Evolutionary conservation across 805 yeast species (phyloP), one percentile per base, ranked within the genome.

Genomic region (Schizosaccharomyces osmophilus): DNA sequence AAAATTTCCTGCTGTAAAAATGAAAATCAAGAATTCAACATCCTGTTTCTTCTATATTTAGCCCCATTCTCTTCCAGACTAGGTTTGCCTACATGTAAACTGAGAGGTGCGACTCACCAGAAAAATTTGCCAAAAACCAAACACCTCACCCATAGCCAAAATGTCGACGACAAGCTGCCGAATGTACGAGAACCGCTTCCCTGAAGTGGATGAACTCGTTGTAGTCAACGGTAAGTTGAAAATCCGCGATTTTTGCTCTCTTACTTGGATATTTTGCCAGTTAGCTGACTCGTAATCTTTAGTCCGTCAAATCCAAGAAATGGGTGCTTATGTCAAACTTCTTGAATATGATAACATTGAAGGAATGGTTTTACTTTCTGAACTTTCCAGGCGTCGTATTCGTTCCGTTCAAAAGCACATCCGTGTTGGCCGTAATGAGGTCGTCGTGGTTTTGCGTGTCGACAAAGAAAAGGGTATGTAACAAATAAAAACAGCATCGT

Each of bases 341-440:
- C 79, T 93, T 66, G 98, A 93, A 75, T 93, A 93, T 71, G 97
- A 93, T 75, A 93, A 90, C 73, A 90, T 93, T 70, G 98, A 93
- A 75, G 98, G 98, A 70, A 93, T 93, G 98, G 95, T 93, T 63
- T 78, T 93, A 66, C 80, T 93, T 69, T 85, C 95, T 54, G 98
- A 93, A 76, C 80, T 93, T 68, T 89, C 97, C 45, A 86, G 98
- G 81, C 87, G 98, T 79, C 94, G 98, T 77, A 93, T 93, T 69
- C 82, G 98, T 74, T 87, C 97, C 61, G 93, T 93, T 70, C 98
- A 93, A 75, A 93, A 93, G 73, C 81, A 88, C 72, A 89, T 93
- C 73, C 85, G 97, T 77, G 97, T 93, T 65, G 98, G 98, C 66
- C 87, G 94, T 73, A 93, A 93, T 71, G 98, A 93, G 75, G 97